Evolutionary conservation across 164 flowering plant species (phyloP), one percentile per base, ranked within the genome.

Genomic region (Umbilicus rupestris): DNA sequence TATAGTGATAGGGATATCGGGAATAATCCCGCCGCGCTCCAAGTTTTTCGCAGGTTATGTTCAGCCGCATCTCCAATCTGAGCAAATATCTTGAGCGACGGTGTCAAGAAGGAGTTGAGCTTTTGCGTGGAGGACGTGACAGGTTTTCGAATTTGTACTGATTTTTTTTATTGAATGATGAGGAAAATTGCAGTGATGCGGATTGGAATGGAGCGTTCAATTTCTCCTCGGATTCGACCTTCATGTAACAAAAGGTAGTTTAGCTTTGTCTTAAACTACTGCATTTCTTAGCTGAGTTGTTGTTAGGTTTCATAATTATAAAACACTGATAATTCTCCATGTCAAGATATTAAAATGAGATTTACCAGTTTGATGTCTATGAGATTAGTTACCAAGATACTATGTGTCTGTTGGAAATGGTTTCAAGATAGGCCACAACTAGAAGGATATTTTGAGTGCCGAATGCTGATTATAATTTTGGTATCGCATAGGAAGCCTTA

Each of bases 191-290:
- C 79, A 94, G 98, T 64, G 73, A 87, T 44, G 77, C 73, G 7
- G 98, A 94, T 68, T 94, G 92, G 94, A 69, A 89, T 67, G 79
- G 67, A 1, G 90, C 98, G 16, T 94, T 94, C 74, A 84, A 91
- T 79, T 94, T 94, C 76, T 70, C 93, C 5, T 69, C 78, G 31
- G 73, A 84, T 67, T 37, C 77, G 39, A 63, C 66, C 2, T 87
- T 86, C 63, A 49, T 94, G 63, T 19, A 80, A 20, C 12, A 1
- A 78, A 73, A 74, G 98, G 98, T 87, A 71, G 5, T 31, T 26
- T 9, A 42, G n/a, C 7, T 30, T 31, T 22, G n/a, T 19, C 14
- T 24, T 29, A 24, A 41, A 14, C 14, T 15, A 47, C 31, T 52
- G 11, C 2, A 11, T 24, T 52, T 24, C 59, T 2, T 3, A 49